A percentile compares a stretch with the other conserved stretches of the same genome.
Evolutionary conservation across 371 early-diverging fungal species (phyloP).

Genomic region (Mucor saturninus): DNA sequence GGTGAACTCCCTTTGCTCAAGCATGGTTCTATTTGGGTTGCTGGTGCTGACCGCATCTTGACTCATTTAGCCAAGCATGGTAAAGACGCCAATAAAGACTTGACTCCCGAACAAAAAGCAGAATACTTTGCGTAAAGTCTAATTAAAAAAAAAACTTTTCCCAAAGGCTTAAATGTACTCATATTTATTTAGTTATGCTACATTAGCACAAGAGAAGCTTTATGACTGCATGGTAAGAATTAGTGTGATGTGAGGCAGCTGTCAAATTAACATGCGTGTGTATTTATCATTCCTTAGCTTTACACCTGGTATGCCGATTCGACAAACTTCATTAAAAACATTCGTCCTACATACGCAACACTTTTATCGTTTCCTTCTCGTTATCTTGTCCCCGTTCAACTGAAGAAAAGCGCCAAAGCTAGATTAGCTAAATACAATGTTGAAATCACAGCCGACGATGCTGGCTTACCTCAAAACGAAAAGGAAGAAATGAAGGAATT

Average conservation of each 20-base stretch:
- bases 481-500: conserved; percentile 54
- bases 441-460: conserved; percentile 45
- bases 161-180: neutral
- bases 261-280: no score
- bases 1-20: conserved; percentile 69
- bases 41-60: conserved; percentile 62
- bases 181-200: conserved; percentile 39
- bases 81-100: conserved; percentile 52
- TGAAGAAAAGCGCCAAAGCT: conserved; percentile 59
- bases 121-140: conserved; percentile 51
- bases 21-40: conserved; percentile 63
- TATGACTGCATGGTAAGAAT: conserved; percentile 59
- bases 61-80: conserved; percentile 52
- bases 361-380: conserved; percentile 68
- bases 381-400: conserved; percentile 65
- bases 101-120: conserved; percentile 55
- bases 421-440: conserved; percentile 57
- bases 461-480: conserved; percentile 46
- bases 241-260: no score
- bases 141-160: neutral
- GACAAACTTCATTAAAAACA: conserved; percentile 68
- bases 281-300: conserved; percentile 34
- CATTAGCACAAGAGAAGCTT: conserved; percentile 56
- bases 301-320: conserved; percentile 75
- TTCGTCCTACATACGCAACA: conserved; percentile 68